Evolutionary conservation across 208 protist species (phyloP).

Genomic region (Naegleria lovaniensis): DNA sequence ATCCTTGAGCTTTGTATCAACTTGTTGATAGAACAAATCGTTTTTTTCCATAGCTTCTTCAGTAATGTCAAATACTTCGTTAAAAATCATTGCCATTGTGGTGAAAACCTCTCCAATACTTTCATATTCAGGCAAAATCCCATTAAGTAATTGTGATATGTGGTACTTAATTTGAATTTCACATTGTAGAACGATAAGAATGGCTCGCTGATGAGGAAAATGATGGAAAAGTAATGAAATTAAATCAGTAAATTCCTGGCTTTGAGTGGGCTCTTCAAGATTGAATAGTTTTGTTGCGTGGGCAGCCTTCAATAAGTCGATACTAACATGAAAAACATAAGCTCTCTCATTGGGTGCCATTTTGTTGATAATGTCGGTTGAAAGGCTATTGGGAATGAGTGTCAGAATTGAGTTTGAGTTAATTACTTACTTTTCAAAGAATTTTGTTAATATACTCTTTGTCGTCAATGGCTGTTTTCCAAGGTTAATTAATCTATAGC

Average conservation of each 20-base stretch:
- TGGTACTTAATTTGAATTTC: not conserved
- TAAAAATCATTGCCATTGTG: not conserved
- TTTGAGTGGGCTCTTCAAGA: not conserved
- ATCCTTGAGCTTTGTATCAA: not conserved
- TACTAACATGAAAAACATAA: not conserved
- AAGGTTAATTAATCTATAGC: not conserved
- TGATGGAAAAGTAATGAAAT: not conserved
- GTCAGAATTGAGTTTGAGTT: no score
- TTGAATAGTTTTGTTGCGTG: not conserved
- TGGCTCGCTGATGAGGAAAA: not conserved
- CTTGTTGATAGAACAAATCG: not conserved
- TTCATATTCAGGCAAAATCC: not conserved
- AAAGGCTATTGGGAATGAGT: no score
- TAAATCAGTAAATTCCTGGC: not conserved
- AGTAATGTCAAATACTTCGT: not conserved
- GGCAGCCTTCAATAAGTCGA: not conserved
- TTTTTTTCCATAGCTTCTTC: not conserved
- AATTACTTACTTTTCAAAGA: slow-evolving; percentile 12
- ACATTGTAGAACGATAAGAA: not conserved
- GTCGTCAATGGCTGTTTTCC: not conserved
- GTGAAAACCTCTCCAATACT: not conserved
- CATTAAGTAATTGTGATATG: not conserved
- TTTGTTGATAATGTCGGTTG: not conserved
- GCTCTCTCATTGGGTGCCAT: not conserved
- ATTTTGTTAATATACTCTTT: not conserved